A percentile compares a stretch with the other conserved stretches of the same genome.
These are phyloP conservation scores for Diplodia sapinea DNA, from an alignment of 2,329 filamentous ascomycete species.

Conservation along the genomic window DNA sequence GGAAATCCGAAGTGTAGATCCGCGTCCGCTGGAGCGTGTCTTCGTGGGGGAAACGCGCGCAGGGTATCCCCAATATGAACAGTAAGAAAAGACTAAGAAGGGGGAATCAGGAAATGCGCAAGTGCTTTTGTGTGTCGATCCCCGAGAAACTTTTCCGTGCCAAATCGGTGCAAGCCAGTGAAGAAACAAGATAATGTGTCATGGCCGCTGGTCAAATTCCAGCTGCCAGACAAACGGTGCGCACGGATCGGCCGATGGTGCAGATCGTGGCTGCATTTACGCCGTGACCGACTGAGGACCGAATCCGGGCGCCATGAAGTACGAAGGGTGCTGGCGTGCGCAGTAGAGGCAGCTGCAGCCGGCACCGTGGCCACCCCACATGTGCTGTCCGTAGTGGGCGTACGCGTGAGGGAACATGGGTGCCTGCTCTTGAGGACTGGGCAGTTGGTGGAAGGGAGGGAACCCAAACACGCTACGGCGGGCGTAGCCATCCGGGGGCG, in stretches of 20 bases:
- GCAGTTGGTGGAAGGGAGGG: constrained; percentile 38
- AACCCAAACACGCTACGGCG: constrained; percentile 52
- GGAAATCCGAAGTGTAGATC: constrained; percentile 28
- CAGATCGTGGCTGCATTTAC: constrained; percentile 30
- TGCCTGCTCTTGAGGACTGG: constrained; percentile 48
- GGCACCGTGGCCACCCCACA: constrained; percentile 46
- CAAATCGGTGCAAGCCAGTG: constrained; percentile 28
- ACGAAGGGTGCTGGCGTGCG: constrained; percentile 45
- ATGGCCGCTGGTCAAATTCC: constrained; percentile 1
- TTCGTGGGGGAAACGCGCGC: constrained; percentile 29
- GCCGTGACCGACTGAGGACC: constrained; percentile 48
- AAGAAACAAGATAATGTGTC: constrained; percentile 11
- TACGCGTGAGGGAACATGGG: constrained; percentile 46
- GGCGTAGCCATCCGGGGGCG: constrained; percentile 51
- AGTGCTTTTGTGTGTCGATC: constrained; percentile 30
- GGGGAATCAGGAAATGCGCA: constrained; percentile 28
- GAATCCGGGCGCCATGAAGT: constrained; percentile 48
- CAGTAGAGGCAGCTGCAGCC: constrained; percentile 49
- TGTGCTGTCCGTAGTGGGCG: constrained; percentile 44
- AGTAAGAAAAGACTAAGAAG: constrained; percentile 22
- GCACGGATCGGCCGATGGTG: constrained; percentile 2
- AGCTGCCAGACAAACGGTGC: constrained; percentile 19
- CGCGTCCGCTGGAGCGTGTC: constrained; percentile 31
- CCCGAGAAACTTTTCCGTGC: constrained; percentile 30
- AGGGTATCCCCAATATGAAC: constrained; percentile 28